phyloP scores from a whole-genome alignment of 208 protist species.

The Strigomonas culicis region DNA sequence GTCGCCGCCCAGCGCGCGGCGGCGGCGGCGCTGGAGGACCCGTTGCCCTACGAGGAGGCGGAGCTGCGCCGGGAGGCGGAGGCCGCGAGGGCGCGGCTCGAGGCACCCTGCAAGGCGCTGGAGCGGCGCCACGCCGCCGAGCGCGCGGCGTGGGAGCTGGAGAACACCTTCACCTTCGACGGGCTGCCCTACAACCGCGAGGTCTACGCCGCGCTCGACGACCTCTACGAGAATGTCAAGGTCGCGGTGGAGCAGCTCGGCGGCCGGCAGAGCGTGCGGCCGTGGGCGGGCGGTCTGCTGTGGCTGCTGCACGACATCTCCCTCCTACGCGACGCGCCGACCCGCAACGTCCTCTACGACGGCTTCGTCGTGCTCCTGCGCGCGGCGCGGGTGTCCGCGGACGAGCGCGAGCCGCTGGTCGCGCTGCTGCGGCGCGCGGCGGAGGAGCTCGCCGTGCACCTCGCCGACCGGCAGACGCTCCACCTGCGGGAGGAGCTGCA shows the following conservation, averaged over 20 bases:
- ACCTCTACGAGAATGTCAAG: slow-evolving; percentile 44
- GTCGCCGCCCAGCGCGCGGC: slow-evolving; percentile 45
- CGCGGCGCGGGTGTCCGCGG: slow-evolving; percentile 40
- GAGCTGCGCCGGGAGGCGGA: slow-evolving; percentile 26
- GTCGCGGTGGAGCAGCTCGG: slow-evolving; percentile 25
- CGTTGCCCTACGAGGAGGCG: slow-evolving; percentile 29
- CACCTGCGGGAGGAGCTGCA: slow-evolving; percentile 18
- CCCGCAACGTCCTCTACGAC: slow-evolving; percentile 45
- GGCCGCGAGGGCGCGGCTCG: slow-evolving; percentile 23
- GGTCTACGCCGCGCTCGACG: slow-evolving; percentile 55
- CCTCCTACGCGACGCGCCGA: slow-evolving; percentile 43
- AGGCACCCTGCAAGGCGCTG: slow-evolving; percentile 13
- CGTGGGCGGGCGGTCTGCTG: slow-evolving; percentile 47
- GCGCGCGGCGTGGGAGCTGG: slow-evolving; percentile 31
- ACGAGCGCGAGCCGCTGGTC: slow-evolving; percentile 30
- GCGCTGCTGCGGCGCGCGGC: slow-evolving; percentile 48
- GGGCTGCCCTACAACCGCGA: slow-evolving; percentile 51
- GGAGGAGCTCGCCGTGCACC: slow-evolving; percentile 23
- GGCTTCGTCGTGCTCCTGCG: slow-evolving; percentile 59
- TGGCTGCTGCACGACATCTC: slow-evolving; percentile 41
- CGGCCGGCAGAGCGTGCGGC: background rate
- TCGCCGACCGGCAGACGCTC: slow-evolving; percentile 12
- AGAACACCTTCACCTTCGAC: slow-evolving; percentile 41
- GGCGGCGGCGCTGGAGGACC: slow-evolving; percentile 30
- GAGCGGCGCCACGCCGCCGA: slow-evolving; percentile 18